Percentiles rank a stretch among this genome's conserved stretches.
phyloP scores from a whole-genome alignment of 306 rosid genomes.

The Prunus davidiana region DNA sequence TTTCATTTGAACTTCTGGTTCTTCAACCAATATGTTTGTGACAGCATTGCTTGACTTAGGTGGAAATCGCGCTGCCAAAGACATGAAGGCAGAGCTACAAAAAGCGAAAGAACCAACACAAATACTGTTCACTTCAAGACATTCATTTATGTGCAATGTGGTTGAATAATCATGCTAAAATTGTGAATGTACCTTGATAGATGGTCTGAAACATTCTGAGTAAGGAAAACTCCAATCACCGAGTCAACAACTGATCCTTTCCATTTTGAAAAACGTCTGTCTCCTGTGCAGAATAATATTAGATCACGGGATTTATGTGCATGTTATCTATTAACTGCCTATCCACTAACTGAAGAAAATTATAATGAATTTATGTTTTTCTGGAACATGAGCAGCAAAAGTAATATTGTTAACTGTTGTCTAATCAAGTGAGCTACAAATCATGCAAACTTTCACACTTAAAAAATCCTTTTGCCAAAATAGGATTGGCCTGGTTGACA shows the following conservation, averaged over 20 bases:
- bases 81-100: slow-evolving; percentile 97
- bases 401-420: neutral
- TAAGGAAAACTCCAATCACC: slow-evolving; percentile 88
- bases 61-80: slow-evolving; percentile 82
- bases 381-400: neutral
- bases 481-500: neutral
- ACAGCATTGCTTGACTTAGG: slow-evolving; percentile 35
- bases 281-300: slow-evolving; percentile 56
- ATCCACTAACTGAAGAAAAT: neutral
- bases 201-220: slow-evolving; percentile 97
- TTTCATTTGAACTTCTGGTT: slow-evolving; percentile 46
- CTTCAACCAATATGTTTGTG: slow-evolving; percentile 32
- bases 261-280: slow-evolving; percentile 87
- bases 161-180: slow-evolving; percentile 7
- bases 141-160: slow-evolving; percentile 12
- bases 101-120: slow-evolving; percentile 18
- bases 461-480: neutral
- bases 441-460: too few relatives aligned
- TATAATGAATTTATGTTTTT: neutral
- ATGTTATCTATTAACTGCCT: neutral
- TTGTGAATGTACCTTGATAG: slow-evolving; percentile 68
- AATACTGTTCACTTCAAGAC: slow-evolving; percentile 12
- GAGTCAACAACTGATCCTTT: slow-evolving; percentile 98
- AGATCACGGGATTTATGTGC: slow-evolving; percentile 16
- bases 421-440: neutral